Base-by-base conservation (phyloP, 1,284 basidiomycete genomes). In the Sanguinoderma infundibulare region DNA sequence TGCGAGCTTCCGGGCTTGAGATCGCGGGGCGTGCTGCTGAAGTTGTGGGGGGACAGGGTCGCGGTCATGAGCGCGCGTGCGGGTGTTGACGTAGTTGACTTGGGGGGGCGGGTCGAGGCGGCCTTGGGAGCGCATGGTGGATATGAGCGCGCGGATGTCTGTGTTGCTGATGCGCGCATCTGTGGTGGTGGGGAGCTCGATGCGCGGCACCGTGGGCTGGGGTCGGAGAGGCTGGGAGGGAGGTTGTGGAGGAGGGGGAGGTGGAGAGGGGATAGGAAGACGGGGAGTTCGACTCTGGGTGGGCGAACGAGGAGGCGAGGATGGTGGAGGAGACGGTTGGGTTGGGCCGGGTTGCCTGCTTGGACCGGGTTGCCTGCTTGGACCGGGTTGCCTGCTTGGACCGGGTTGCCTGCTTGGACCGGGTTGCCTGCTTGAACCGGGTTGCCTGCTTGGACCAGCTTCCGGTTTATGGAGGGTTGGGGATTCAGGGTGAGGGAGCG, bases 41-140 rank as follows among this genome's bases (percentile, higher is more conserved):
- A 35, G 32, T 1, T 20, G 34, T 20, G 14, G 40, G 8, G 0
- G 26, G 9, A 22, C 10, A 4, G 20, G 26, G 22, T 12, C 5
- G 15, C 22, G 7, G 20, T 14, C 30, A 50, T 34, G 47, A 15
- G 51, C 4, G 32, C 35, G 22, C 38, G 56, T 15, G 15, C 57
- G 49, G 14, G 30, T 36, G 9, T 58, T 35, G 30, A 56, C 24
- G 32, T 62, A 66, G 26, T 63, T 59, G 22, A 61, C 34, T 2
- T 42, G 12, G 9, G 60, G 65, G 9, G 65, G 65, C 24, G 65
- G 60, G n/a, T 35, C 55, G 8, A 64, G 58, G 7, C 57, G 57
- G 5, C 62, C 65, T 20, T 50, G n/a, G 1, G 53, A 56, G 15
- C 62, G 65, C 59, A 64, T 60, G 10, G 24, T 40, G 5, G 62